Evolutionary conservation across 768 basidiomycete species (phyloP), one percentile per base, ranked within the genome.

Genomic region (Hericium erinaceus): DNA sequence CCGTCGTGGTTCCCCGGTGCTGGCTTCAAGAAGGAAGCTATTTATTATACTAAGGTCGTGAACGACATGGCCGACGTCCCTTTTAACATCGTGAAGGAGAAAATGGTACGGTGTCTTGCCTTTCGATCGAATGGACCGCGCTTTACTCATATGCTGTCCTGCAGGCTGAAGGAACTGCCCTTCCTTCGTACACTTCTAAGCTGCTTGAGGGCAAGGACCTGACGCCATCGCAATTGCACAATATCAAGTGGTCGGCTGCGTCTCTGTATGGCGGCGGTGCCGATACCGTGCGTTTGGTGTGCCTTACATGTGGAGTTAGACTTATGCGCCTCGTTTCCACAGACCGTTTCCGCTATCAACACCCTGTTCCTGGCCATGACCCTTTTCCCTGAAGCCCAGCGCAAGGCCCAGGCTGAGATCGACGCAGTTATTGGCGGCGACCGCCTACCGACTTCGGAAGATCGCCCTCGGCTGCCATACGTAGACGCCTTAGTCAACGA

Each of bases 1-100:
- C 68, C 68, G 12, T 40, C 57, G 2, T 69, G 68, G 68, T 56
- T 69, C 39, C 68, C 68, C 3, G 65, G 67, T 5, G 67, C 67
- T 0, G 44, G 54, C 3, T 69, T 69, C 60, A 59, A 66, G 57
- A 49, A 44, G 20, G 28, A 38, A 2, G 52, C 52, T 2, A 12
- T n/a, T 11, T 4, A 39, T 5, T 38, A 20, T n/a, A 18, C 16
- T 26, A 20, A 53, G 52, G 33, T 53, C 52, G 39, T 37, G 12
- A 28, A 53, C 11, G 39, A 53, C 20, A 28, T 53, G n/a, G 61
- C 56, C 11, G 41, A 57, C 4, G 16, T 10, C 22, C 56, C 56
- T 15, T 44, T 54, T 26, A 39, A 44, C n/a, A 54, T 38, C 26
- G 48, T 49, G 13, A 52, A 53, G 10, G n/a, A 54, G 24, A 48